Evolutionary conservation across 768 basidiomycete species (phyloP).

Genomic region (Amanita rimosa): DNA sequence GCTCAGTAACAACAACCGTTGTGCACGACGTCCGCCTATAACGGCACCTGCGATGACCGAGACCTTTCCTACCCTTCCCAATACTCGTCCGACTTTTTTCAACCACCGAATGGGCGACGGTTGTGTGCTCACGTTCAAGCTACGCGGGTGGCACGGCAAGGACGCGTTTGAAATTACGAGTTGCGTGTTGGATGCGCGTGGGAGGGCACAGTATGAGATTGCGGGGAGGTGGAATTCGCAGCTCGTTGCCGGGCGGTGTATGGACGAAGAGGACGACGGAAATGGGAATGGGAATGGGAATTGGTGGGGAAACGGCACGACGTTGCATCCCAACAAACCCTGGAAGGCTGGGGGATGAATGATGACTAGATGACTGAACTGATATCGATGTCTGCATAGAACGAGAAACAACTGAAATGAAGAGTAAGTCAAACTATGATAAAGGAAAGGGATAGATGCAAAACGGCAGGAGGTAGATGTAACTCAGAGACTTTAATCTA

Average conservation of each 20-base stretch:
- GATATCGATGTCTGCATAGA: no score
- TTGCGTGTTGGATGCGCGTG: conserved; percentile 55
- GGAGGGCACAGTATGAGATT: conserved; percentile 71
- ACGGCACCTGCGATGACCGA: no score
- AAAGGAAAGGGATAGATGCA: no score
- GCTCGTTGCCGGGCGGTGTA: conserved; percentile 68
- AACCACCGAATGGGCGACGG: conserved; percentile 88
- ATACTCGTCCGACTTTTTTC: not conserved
- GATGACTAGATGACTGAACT: no score
- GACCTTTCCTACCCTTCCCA: conserved; percentile 4
- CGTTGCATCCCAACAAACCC: conserved; percentile 62
- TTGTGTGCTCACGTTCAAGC: conserved; percentile 90
- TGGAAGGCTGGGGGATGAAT: no score
- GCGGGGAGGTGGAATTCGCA: conserved; percentile 96
- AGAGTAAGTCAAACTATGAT: no score
- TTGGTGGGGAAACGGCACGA: conserved; percentile 7
- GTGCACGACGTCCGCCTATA: no score
- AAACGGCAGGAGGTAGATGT: no score
- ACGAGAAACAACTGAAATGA: no score
- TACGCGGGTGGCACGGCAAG: conserved; percentile 86
- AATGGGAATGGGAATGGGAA: conserved; percentile 19
- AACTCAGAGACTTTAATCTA: no score
- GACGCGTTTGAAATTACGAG: conserved; percentile 92
- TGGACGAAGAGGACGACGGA: conserved; percentile 25
- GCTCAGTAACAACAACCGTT: conserved; percentile 18